Base-by-base conservation (phyloP, 1,284 basidiomycete species). In the Lignosus rhinocerotis region DNA sequence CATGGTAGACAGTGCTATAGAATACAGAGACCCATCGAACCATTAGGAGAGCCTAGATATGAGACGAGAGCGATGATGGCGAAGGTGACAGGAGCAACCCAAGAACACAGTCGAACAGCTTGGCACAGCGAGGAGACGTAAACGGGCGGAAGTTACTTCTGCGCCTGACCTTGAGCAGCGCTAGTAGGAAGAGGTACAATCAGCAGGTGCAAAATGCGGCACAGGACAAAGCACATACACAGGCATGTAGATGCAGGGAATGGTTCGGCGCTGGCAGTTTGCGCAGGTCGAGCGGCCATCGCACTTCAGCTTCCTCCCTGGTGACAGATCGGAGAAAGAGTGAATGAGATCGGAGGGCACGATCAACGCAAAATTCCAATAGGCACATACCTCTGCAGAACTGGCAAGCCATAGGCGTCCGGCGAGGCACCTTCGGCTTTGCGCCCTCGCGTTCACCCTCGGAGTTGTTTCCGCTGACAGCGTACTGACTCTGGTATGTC, bases 261-360 rank as follows among this genome's bases (percentile, higher is more conserved):
- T 67, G 43, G 63, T 61, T n/a, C 71, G 65, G 42, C 68, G 67
- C 51, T 70, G 66, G 62, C 71, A 72, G 59, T 72, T 70, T 16
- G 63, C 67, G 56, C 71, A 72, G 8, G 67, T 71, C 49, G 65
- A 48, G 34, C 71, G 69, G 51, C 71, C 71, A 58, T 72, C 71
- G 56, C 71, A 72, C 46, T 72, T 72, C 32, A 72, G 63, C 59
- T 72, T 72, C 32, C 71, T 64, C 17, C 69, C 71, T 72, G 59
- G 6, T 21, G 39, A 31, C 50, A 44, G 46, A 51, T 49, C 25
- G 55, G 44, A 11, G 50, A 36, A 38, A 44, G 34, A 16, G 52
- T 38, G 31, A 42, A 45, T 31, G 38, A 55, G 59, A 56, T 60
- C 39, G 39, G 14, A 31, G 32, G 43, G 14, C 19, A 45, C 25